These are phyloP conservation scores for Glonium stellatum DNA, from an alignment of 495 filamentous ascomycete species.

Conservation along the genomic window DNA sequence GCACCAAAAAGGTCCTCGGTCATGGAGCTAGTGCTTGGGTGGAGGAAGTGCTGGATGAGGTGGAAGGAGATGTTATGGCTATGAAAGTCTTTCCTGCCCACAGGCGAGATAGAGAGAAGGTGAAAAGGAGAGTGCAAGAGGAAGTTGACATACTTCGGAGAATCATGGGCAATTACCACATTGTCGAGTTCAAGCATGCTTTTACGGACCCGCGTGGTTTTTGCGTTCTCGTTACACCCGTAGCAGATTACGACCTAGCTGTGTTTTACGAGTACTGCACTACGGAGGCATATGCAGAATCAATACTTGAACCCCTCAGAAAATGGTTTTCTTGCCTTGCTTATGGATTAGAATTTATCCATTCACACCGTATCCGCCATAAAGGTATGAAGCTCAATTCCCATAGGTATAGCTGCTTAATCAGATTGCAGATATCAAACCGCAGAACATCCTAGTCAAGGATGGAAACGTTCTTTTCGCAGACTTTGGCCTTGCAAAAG, in stretches of 20 bases:
- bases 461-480: not conserved
- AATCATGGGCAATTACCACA: not conserved
- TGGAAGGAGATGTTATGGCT: not conserved
- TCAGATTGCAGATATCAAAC: not conserved
- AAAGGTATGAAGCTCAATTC: not conserved
- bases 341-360: not conserved
- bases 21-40: not conserved
- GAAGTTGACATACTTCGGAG: conserved; percentile 1
- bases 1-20: not conserved
- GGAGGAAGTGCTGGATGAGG: not conserved
- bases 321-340: conserved; percentile 1
- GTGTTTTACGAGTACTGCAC: not conserved
- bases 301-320: not conserved
- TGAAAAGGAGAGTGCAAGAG: not conserved
- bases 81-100: not conserved
- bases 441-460: conserved; percentile 3
- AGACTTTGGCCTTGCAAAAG: not conserved
- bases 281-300: not conserved
- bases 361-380: not conserved
- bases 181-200: not conserved
- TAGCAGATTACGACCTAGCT: not conserved
- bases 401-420: no score
- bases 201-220: not conserved
- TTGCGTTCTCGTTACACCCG: not conserved
- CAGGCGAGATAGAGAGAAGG: not conserved